Percentiles rank a stretch among this genome's conserved stretches.
Evolutionary conservation across 176 grass and related monocot species (phyloP).

Genomic region (Oropetium thomaeum): DNA sequence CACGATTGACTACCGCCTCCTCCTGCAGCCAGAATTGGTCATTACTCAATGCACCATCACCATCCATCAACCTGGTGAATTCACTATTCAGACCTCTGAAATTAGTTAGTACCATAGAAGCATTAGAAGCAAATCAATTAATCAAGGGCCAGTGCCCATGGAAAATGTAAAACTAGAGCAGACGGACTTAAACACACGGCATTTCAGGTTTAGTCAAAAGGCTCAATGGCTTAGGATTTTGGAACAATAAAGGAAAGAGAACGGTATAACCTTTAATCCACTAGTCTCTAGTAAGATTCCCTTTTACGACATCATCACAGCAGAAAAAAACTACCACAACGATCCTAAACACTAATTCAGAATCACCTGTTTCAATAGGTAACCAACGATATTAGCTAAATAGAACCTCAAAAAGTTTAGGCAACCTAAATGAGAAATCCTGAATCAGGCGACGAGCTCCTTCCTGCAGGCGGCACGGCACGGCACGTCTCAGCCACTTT

Average conservation of each 20-base stretch:
- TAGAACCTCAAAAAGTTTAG: conserved; percentile 14
- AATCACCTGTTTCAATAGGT: not conserved
- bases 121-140: not conserved
- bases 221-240: not conserved
- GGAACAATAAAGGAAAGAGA: not conserved
- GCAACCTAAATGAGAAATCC: conserved; percentile 15
- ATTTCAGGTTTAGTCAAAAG: conserved; percentile 20
- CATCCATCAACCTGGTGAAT: not conserved
- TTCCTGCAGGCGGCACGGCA: too few relatives aligned
- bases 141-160: too few relatives aligned
- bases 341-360: conserved; percentile 15
- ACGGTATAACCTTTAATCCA: conserved; percentile 23
- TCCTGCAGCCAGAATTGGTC: not conserved
- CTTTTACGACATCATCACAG: conserved; percentile 12
- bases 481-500: conserved; percentile 23
- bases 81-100: not conserved
- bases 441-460: not conserved
- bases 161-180: not conserved
- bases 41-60: too few relatives aligned
- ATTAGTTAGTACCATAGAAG: not conserved
- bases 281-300: not conserved
- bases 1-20: not conserved
- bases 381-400: conserved; percentile 17
- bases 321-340: conserved; percentile 18
- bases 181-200: not conserved